Percentiles rank a stretch among this genome's conserved stretches.
Evolutionary conservation across 345 rosid genomes (phyloP).

Genomic region (Geranium brycei): DNA sequence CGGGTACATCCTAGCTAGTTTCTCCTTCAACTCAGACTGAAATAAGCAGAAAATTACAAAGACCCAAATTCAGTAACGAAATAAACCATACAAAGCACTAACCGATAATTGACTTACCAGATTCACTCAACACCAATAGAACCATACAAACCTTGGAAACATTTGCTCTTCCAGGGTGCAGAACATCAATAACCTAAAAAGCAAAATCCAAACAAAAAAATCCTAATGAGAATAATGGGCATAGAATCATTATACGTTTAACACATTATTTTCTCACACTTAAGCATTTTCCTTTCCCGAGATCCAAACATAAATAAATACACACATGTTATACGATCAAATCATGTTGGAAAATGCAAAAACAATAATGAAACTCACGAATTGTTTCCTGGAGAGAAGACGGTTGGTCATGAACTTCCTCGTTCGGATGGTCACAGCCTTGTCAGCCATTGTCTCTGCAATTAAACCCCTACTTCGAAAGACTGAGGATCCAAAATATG

Average conservation of each 20-base stretch:
- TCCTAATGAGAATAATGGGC: neutral
- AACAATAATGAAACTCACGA: conserved; percentile 16
- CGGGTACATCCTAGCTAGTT: conserved; percentile 66
- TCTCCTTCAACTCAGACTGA: conserved; percentile 71
- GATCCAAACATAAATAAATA: neutral
- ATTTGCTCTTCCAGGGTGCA: conserved; percentile 67
- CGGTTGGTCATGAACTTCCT: conserved; percentile 49
- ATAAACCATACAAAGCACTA: neutral
- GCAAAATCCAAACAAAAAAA: neutral
- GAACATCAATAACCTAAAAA: conserved; percentile 48
- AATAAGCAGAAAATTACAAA: neutral
- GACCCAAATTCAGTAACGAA: neutral
- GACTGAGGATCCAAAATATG: too few species aligned
- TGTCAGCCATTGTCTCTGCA: conserved; percentile 30
- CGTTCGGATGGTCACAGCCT: conserved; percentile 37
- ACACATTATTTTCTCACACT: too few species aligned
- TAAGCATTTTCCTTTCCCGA: too few species aligned
- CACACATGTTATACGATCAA: too few species aligned
- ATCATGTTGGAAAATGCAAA: too few species aligned
- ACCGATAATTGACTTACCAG: neutral
- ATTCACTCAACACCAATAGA: neutral
- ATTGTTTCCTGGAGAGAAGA: conserved; percentile 42
- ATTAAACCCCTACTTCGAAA: neutral
- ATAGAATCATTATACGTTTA: neutral
- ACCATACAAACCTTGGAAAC: conserved; percentile 46